Evolutionary conservation across 2,329 filamentous ascomycete species (phyloP), one percentile per base, ranked within the genome.

Genomic region (Coniochaeta sp.): DNA sequence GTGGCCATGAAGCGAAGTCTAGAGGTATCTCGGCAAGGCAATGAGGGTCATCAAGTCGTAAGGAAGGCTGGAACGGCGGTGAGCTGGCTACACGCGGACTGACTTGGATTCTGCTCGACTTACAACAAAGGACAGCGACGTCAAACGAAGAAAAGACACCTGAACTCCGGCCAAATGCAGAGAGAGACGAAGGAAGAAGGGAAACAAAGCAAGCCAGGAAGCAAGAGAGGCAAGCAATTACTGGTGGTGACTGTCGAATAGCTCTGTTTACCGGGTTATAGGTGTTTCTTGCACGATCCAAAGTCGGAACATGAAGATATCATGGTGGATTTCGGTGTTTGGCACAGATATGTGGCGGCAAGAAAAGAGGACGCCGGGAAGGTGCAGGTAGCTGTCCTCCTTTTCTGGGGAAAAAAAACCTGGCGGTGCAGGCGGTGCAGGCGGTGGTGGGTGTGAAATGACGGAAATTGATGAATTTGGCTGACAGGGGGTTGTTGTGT

Each of bases 1-100:
- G 43, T 36, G 59, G 57, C 59, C 44, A 62, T 44, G 43, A 62
- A 58, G 60, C 59, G 62, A 69, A 68, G 60, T 69, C 66, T 70
- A 71, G 63, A 67, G 72, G 70, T 75, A 73, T 76, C 67, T 73
- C 67, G 17, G 54, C 60, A 66, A 67, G 67, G 62, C 54, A 62
- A 64, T 56, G 62, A 63, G 64, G 63, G 56, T 60, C 59, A 61
- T 58, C 47, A 38, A 60, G 43, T 60, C 56, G 63, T 57, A 60
- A 36, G 40, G 38, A 50, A 56, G 31, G 31, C 24, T 34, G 47
- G 26, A 3, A 28, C 26, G 24, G 47, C 26, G 47, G 47, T 52
- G 26, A 52, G 47, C 47, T 52, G 7, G 4, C 11, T 16, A 12
- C 47, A 52, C 9, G 38, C 22, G 5, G 17, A 9, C 17, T 14